Conservation (phyloP, 2,329 filamentous ascomycete genomes). For the Orbilia javanica region DNA sequence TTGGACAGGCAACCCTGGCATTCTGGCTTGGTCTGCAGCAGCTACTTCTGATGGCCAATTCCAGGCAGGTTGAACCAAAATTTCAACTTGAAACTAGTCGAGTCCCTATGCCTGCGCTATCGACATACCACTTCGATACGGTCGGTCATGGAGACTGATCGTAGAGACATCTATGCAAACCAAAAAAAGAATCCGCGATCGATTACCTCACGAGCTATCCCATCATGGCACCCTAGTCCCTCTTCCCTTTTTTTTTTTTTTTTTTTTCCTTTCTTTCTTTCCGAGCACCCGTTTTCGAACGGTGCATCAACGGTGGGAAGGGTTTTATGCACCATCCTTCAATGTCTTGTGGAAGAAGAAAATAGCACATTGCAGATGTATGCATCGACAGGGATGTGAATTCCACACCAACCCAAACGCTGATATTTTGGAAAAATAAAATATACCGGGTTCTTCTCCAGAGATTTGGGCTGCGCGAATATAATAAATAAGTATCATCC, state of each 20-base stretch:
- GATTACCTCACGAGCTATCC: slow-evolving; percentile 41
- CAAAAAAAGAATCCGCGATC: slow-evolving; percentile 57
- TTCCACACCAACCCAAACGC: slow-evolving; percentile 52
- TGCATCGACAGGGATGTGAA: slow-evolving; percentile 54
- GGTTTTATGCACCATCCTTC: slow-evolving; percentile 51
- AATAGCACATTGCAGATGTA: slow-evolving; percentile 41
- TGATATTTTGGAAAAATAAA: slow-evolving; percentile 49
- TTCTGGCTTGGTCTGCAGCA: slow-evolving; percentile 32
- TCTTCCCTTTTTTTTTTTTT: slow-evolving; percentile 35
- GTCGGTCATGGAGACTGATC: slow-evolving; percentile 18
- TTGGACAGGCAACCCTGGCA: slow-evolving; percentile 41
- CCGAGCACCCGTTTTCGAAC: slow-evolving; percentile 52
- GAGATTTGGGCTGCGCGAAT: slow-evolving; percentile 42
- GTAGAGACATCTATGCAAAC: slow-evolving; percentile 32
- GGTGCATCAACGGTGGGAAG: slow-evolving; percentile 44
- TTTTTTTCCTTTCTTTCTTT: slow-evolving; percentile 47
- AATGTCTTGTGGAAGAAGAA: slow-evolving; percentile 32
- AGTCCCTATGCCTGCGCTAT: slow-evolving; percentile 40
- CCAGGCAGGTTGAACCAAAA: slow-evolving; percentile 58
- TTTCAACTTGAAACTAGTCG: slow-evolving; percentile 56
- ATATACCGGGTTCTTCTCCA: slow-evolving; percentile 26
- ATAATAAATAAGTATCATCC: slow-evolving; percentile 57
- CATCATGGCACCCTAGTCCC: slow-evolving; percentile 13
- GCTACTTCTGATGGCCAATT: slow-evolving; percentile 39
- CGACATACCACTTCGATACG: slow-evolving; percentile 41